Evolutionary conservation across 208 protist genomes (phyloP), one percentile per base, ranked within the genome.

Genomic region (Trypanosoma cruzi): DNA sequence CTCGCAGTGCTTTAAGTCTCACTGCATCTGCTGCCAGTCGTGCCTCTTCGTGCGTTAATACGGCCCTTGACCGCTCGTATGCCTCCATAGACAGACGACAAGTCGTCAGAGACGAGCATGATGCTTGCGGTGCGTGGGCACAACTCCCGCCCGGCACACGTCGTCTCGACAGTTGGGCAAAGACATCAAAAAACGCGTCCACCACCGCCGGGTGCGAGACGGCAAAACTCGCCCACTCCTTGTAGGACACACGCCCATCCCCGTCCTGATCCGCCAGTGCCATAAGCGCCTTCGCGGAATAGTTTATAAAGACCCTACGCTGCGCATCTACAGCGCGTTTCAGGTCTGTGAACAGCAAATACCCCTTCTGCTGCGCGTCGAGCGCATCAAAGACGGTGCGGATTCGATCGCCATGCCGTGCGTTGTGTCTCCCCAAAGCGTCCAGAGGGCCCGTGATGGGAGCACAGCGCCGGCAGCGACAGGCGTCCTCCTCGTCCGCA

Each of bases 171-270:
- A n/a, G 31, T 22, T 18, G 5, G 55, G 55, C 31, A 10, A 75
- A 64, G 31, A 50, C 60, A 28, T 56, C 60, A 66, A 76, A 76
- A 13, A 89, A 71, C 29, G 78, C 28, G 44, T 79, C 74, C 4
- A 88, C 46, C 36, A 89, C 71, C 1, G 58, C 48, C 2, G 88
- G 79, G 54, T 88, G 63, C 16, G 69, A 54, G 13, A 85, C 71
- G 29, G 73, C 69, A 60, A 83, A 90, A 16, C 67, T 40, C 18
- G 81, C 62, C 85, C 88, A 90, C 44, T 90, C 85, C 31, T 70
- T 36, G 68, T 79, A 89, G 28, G 66, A 53, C 54, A 90, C 71
- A 62, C 80, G 70, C 14, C 73, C 77, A 49, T 86, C 82, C 20
- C 82, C 53, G 49, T 90, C 80, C 36, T 50, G 34, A 64, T 90